Conservation (phyloP, 2,329 filamentous ascomycete genomes). For the Xylariales sp. region DNA sequence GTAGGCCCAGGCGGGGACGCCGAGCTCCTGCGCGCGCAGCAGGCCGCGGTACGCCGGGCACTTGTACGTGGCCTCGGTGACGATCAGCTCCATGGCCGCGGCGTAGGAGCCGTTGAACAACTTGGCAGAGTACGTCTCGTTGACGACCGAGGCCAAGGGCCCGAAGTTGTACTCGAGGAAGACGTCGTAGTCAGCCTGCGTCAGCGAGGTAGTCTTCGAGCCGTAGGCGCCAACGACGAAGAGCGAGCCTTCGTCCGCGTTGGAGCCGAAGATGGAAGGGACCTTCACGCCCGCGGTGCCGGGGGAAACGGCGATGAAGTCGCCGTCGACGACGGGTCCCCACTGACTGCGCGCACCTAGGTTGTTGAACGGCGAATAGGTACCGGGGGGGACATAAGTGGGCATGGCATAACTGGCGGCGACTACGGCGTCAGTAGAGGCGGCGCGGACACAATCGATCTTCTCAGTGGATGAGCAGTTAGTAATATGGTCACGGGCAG, state of each 20-base stretch:
- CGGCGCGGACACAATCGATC: constrained; percentile 13
- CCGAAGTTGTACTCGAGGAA: constrained; percentile 22
- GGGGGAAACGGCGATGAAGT: constrained; percentile 17
- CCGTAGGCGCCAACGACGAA: constrained; percentile 17
- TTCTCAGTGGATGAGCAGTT: constrained; percentile 2
- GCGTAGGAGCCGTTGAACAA: constrained; percentile 12
- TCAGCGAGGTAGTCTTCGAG: constrained; percentile 9
- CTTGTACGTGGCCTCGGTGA: constrained; percentile 15
- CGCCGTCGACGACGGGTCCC: constrained; percentile 19
- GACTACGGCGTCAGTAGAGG: constrained; percentile 6
- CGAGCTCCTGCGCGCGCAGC: constrained; percentile 9
- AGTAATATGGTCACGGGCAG: no score
- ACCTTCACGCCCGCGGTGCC: constrained; percentile 17
- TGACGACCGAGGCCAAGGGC: constrained; percentile 14
- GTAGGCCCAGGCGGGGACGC: constrained; percentile 18
- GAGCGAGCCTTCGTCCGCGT: constrained; percentile 17
- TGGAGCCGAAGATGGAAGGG: constrained; percentile 21
- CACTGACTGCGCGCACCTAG: constrained; percentile 13
- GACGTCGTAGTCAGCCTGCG: constrained; percentile 16
- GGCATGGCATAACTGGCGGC: constrained; percentile 11
- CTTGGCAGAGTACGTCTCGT: constrained; percentile 16
- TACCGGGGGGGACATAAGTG: constrained; percentile 4
- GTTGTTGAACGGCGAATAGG: constrained; percentile 10
- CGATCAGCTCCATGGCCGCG: constrained; percentile 12
- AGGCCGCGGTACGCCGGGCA: constrained; percentile 15